Evolutionary conservation across 106 monocot species (phyloP), one percentile per base, ranked within the genome.

Genomic region (Agapanthus africanus): DNA sequence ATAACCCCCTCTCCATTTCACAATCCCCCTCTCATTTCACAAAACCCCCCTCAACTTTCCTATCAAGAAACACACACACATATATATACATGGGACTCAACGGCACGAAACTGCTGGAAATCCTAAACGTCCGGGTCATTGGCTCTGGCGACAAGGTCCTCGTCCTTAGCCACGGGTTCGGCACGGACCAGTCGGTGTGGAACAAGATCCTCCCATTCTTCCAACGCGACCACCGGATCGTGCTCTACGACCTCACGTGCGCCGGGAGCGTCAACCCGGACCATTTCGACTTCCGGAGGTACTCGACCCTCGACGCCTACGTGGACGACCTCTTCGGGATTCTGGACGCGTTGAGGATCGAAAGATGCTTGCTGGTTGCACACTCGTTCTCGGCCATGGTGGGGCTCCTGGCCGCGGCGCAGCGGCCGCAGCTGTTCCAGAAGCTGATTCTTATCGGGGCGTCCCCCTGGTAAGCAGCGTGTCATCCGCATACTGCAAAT

Each of bases 341-440:
- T 72, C 84, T 99, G 59, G 88, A 84, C 51, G 76, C 92, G 23
- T 79, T 99, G 35, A 42, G 63, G 15, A 65, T 92, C 72, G 81
- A 82, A 9, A 79, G 77, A 54, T 99, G 97, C 87, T 82, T 73
- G 61, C 89, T 92, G 65, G 77, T 99, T 41, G 97, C 89, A 32
- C 97, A 99, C 82, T 99, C 97, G 25, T 82, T 99, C 61, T 99
- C 97, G 51, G 97, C 91, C 73, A 92, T 99, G 97, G 87, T 92
- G 72, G 97, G 87, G 11, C 79, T 99, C 84, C 82, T 90, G 59
- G 89, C 92, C 30, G 40, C 92, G 63, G 86, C 87, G 77, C 79
- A 84, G 59, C 84, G 87, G 47, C 92, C 97, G 4, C 57, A 82
- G 2, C 79, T 87, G 49, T 99, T 99, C 87, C 37, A 71, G 27